These are phyloP conservation scores for Phytopythium vexans DNA, from an alignment of 352 stramenopile genomes.

Conservation along the genomic window DNA sequence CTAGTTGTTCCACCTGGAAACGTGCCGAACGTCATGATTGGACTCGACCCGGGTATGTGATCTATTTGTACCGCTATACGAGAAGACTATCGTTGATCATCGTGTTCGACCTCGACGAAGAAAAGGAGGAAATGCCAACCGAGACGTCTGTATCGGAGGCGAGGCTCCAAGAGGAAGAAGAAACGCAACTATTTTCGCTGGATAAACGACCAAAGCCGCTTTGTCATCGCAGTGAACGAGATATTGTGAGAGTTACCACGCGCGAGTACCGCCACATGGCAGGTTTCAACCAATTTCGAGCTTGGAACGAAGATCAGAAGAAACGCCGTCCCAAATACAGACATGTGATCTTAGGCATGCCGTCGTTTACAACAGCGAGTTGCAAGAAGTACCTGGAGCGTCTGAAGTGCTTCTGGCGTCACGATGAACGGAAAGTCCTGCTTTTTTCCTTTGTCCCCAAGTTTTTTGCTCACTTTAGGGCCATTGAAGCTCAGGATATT, in stretches of 20 bases:
- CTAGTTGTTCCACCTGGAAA: slow-evolving; percentile 5
- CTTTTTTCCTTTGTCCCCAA: no score
- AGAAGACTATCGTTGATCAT: slow-evolving; percentile 11
- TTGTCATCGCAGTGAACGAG: slow-evolving; percentile 7
- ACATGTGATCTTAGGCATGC: slow-evolving; percentile 3
- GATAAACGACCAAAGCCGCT: slow-evolving; percentile 7
- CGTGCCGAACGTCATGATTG: slow-evolving; percentile 8
- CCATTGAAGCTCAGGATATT: no score
- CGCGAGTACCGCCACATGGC: slow-evolving; percentile 13
- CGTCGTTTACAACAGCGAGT: slow-evolving; percentile 11
- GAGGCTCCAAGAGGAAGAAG: neutral
- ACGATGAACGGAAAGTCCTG: no score
- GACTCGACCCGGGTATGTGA: slow-evolving; percentile 13
- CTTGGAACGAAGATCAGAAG: slow-evolving; percentile 12
- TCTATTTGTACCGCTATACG: slow-evolving; percentile 6
- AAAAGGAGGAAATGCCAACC: no score
- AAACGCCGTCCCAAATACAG: slow-evolving; percentile 1
- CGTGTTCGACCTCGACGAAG: no score
- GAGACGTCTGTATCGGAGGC: neutral
- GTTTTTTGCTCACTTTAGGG: no score
- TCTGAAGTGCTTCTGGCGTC: slow-evolving; percentile 7
- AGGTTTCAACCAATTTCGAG: slow-evolving; percentile 10
- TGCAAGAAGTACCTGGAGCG: slow-evolving; percentile 9
- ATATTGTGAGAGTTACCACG: slow-evolving; percentile 8
- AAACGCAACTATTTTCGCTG: slow-evolving; percentile 4